phyloP scores from a whole-genome alignment of 2,329 filamentous ascomycete species.

The Colletotrichum nymphaeae region DNA sequence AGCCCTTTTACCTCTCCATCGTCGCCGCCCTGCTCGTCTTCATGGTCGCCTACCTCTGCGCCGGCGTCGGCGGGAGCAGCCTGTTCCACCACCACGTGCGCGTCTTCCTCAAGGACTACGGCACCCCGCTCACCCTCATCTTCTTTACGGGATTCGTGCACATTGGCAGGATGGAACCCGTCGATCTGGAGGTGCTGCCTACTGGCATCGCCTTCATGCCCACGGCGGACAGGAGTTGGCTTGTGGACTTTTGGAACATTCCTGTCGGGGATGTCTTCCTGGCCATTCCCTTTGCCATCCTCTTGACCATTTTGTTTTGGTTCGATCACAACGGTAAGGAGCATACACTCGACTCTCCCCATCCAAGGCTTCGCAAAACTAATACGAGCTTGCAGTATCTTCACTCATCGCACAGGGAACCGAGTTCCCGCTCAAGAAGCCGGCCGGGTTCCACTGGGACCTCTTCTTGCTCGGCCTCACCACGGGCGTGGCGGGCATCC shows the following conservation, averaged over 20 bases:
- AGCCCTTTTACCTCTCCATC: slow-evolving; percentile 83
- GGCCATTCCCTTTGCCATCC: slow-evolving; percentile 86
- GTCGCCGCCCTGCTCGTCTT: slow-evolving; percentile 82
- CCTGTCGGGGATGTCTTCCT: slow-evolving; percentile 79
- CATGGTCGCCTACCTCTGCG: slow-evolving; percentile 79
- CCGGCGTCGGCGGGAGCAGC: slow-evolving; percentile 75
- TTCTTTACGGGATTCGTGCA: slow-evolving; percentile 94
- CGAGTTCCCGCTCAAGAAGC: slow-evolving; percentile 83
- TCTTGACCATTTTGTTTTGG: slow-evolving; percentile 88
- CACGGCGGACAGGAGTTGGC: slow-evolving; percentile 78
- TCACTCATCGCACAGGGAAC: slow-evolving; percentile 86
- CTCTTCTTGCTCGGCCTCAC: slow-evolving; percentile 83
- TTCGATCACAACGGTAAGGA: slow-evolving; percentile 85
- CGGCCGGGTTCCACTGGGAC: slow-evolving; percentile 89
- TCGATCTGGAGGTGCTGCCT: slow-evolving; percentile 78
- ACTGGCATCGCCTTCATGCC: slow-evolving; percentile 84
- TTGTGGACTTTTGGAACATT: slow-evolving; percentile 86
- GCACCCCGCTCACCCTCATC: slow-evolving; percentile 82
- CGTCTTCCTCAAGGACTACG: slow-evolving; percentile 90
- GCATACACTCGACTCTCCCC: not conserved
- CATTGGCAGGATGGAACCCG: slow-evolving; percentile 81
- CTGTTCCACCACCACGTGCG: slow-evolving; percentile 81
- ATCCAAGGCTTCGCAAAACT: not conserved
- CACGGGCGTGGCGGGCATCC: slow-evolving; percentile 78
- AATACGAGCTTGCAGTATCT: slow-evolving; percentile 66